These are phyloP conservation scores for Dalbergia cultrata DNA, from an alignment of 306 rosid species.

Conservation along the genomic window DNA sequence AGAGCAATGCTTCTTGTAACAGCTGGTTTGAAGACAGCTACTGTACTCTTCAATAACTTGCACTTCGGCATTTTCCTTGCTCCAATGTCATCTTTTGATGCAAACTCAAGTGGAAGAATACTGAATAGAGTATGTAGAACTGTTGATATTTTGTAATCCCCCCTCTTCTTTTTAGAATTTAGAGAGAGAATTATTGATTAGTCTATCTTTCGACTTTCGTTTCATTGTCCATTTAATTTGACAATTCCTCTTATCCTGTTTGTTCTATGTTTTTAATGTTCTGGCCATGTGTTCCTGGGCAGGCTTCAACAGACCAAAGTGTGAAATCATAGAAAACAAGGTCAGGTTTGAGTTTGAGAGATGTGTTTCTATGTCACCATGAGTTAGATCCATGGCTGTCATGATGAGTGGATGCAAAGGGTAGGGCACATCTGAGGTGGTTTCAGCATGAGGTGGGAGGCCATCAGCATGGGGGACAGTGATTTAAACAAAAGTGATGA, in stretches of 20 bases:
- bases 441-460: no score
- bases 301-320: conserved; percentile 73
- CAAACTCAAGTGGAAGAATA: conserved; percentile 70
- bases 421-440: no score
- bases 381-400: no score
- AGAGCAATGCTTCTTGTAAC: no score
- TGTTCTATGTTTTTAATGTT: background rate
- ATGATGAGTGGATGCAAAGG: no score
- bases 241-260: no score
- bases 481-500: no score
- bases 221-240: background rate
- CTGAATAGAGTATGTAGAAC: conserved; percentile 59
- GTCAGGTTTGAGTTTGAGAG: conserved; percentile 47
- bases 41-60: no score
- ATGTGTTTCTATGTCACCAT: no score
- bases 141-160: background rate
- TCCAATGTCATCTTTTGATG: conserved; percentile 57
- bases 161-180: background rate
- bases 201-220: background rate
- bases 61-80: no score
- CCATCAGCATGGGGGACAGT: no score
- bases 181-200: background rate
- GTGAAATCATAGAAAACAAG: conserved; percentile 55
- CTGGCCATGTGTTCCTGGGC: conserved; percentile 11
- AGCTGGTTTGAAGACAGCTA: no score